These are phyloP conservation scores for Camelina sativa DNA, from an alignment of 345 rosid genomes.

Conservation along the genomic window DNA sequence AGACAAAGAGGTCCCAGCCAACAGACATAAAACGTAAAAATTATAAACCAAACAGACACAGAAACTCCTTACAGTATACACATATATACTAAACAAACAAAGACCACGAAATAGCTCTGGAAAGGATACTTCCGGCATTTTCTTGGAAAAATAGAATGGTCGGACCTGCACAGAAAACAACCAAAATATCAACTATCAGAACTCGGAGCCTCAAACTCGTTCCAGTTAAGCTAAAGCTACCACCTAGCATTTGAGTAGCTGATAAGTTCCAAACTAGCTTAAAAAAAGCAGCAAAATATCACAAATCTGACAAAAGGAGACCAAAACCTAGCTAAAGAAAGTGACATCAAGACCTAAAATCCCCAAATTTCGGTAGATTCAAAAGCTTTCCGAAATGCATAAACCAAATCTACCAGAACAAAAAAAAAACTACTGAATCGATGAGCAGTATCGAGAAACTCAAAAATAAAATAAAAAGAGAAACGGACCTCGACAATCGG, in stretches of 20 bases:
- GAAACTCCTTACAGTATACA: constrained; percentile 17
- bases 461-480: neutral
- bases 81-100: neutral
- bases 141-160: constrained; percentile 97
- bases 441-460: neutral
- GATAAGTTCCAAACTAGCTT: constrained; percentile 4
- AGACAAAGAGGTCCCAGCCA: constrained; percentile 13
- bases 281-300: constrained; percentile 2
- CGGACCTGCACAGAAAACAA: constrained; percentile 71
- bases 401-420: constrained; percentile 37
- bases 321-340: constrained; percentile 21
- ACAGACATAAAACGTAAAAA: constrained; percentile 3
- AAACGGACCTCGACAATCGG: constrained; percentile 73
- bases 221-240: constrained; percentile 23
- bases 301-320: constrained; percentile 13
- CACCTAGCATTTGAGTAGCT: neutral
- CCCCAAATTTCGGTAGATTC: constrained; percentile 16
- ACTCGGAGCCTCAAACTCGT: neutral
- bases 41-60: neutral
- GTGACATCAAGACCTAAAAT: constrained; percentile 24
- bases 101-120: constrained; percentile 15
- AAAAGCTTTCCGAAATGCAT: constrained; percentile 12
- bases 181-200: constrained; percentile 24
- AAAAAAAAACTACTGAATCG: neutral
- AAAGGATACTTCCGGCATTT: constrained; percentile 99